Conservation (phyloP, 2,329 filamentous ascomycete genomes). For the Trichoderma afroharzianum region DNA sequence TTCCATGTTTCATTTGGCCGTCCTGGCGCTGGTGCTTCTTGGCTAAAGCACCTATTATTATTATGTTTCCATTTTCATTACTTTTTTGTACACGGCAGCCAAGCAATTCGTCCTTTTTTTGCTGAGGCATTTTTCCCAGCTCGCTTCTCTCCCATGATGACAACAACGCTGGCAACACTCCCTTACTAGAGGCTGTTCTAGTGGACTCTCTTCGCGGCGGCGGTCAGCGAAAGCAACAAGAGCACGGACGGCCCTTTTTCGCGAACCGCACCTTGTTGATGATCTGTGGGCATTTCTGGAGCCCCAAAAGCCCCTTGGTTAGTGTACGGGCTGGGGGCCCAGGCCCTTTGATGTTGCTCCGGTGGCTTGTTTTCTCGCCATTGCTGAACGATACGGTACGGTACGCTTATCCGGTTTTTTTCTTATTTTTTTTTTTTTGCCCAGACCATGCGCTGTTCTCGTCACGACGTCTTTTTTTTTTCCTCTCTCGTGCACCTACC, state of each 20-base stretch:
- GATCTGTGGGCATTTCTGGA: conserved; percentile 2
- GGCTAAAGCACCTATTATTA: not conserved
- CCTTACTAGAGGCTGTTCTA: not conserved
- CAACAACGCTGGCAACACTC: conserved; percentile 2
- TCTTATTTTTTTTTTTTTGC: not conserved
- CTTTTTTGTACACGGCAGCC: not conserved
- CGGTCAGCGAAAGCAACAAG: not conserved
- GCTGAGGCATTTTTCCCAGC: conserved; percentile 9
- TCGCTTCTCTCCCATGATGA: conserved; percentile 7
- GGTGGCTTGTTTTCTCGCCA: not conserved
- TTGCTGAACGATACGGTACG: not conserved
- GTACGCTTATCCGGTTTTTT: not conserved
- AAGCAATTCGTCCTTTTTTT: not conserved
- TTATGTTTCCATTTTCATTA: not conserved
- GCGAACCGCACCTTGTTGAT: conserved; percentile 6
- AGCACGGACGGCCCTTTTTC: not conserved
- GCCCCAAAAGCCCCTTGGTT: not conserved
- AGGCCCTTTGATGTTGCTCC: not conserved
- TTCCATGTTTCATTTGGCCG: not conserved
- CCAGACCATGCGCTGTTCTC: not conserved
- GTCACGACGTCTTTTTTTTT: not conserved
- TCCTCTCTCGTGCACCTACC: not conserved
- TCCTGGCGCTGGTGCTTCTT: conserved; percentile 2
- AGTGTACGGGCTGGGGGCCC: not conserved
- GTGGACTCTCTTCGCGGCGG: not conserved